phyloP scores from a whole-genome alignment of 169 alveolate species.

The Perkinsus olseni region DNA sequence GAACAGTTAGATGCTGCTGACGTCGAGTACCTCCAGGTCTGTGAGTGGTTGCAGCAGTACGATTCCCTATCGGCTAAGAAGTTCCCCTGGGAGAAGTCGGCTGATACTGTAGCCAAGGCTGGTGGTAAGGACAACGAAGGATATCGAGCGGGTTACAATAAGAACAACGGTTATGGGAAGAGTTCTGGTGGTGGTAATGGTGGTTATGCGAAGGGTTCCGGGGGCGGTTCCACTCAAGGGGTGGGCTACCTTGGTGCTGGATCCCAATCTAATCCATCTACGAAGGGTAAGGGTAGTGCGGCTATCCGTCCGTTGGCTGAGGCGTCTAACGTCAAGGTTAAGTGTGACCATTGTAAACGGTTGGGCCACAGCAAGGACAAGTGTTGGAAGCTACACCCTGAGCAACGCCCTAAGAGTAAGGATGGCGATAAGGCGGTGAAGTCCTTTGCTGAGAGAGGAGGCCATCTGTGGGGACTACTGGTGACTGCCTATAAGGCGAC shows the following conservation, averaged over 20 bases:
- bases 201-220: neutral
- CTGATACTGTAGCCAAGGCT: neutral
- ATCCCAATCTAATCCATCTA: neutral
- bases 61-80: neutral
- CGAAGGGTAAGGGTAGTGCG: neutral
- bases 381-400: neutral
- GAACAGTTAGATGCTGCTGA: neutral
- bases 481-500: neutral
- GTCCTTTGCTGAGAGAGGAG: neutral
- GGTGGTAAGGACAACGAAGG: neutral
- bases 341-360: neutral
- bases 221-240: neutral
- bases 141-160: neutral
- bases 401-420: neutral
- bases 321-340: neutral
- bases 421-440: neutral
- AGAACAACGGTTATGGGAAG: neutral
- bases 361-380: neutral
- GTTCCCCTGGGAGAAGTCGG: neutral
- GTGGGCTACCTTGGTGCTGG: neutral
- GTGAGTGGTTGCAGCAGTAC: neutral
- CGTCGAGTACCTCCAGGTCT: neutral
- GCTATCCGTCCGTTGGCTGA: neutral
- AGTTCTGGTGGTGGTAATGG: neutral
- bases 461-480: neutral